Percentiles rank a stretch among this genome's conserved stretches.
Evolutionary conservation across 495 filamentous ascomycete genomes (phyloP).

Genomic region (Endocarpon pusillum): DNA sequence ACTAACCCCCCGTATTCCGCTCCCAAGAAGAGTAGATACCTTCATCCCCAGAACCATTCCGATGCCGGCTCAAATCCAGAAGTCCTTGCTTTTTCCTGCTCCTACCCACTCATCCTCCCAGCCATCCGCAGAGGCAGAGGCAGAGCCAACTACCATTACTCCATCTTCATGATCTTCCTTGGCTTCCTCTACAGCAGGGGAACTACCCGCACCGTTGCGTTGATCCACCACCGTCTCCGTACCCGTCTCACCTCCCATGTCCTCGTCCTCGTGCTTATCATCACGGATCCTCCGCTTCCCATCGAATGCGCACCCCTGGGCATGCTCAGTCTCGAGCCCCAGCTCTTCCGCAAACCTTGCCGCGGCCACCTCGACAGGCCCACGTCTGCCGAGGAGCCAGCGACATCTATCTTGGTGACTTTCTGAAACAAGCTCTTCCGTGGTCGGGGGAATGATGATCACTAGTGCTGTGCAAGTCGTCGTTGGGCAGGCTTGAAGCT

Average conservation of each 20-base stretch:
- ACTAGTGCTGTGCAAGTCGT: neutral
- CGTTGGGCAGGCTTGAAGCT: neutral
- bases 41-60: too few species aligned
- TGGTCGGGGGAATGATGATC: neutral
- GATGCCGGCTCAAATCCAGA: too few species aligned
- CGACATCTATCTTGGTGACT: too few species aligned
- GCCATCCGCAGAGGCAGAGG: too few species aligned
- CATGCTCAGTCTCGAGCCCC: neutral
- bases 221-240: neutral
- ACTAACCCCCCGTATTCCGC: too few species aligned
- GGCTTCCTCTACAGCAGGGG: too few species aligned
- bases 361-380: neutral
- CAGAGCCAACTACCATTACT: too few species aligned
- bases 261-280: neutral
- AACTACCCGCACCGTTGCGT: too few species aligned
- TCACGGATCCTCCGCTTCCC: neutral
- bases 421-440: neutral
- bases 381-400: neutral
- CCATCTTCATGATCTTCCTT: too few species aligned
- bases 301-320: neutral
- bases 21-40: too few species aligned
- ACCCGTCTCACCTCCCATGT: neutral
- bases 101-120: too few species aligned
- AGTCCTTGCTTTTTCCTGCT: too few species aligned
- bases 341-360: neutral